phyloP scores from a whole-genome alignment of 371 early-diverging fungal species.

The Actinomortierella ambigua region DNA sequence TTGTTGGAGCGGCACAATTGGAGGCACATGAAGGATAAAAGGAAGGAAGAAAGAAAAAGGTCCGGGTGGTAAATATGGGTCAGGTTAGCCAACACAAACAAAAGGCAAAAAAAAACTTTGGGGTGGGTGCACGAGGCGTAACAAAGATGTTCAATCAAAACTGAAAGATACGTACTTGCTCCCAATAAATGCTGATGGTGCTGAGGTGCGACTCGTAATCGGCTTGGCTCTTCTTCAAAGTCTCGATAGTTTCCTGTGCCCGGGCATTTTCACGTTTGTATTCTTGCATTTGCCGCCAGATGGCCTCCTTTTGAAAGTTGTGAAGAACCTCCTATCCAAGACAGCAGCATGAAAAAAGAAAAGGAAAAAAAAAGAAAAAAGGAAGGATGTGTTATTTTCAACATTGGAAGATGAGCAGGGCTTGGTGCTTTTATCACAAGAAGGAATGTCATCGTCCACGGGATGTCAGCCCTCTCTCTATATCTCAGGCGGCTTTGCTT shows the following conservation, averaged over 20 bases:
- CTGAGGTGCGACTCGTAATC: conserved; percentile 44
- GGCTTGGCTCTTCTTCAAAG: conserved; percentile 51
- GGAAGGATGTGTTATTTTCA: not conserved
- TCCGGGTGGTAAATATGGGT: no score
- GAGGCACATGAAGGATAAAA: no score
- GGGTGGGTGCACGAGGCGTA: no score
- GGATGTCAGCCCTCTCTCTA: not conserved
- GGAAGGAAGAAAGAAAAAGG: no score
- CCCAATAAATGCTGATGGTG: conserved; percentile 47
- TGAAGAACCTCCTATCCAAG: conserved; percentile 23
- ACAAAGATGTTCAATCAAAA: no score
- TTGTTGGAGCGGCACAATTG: no score
- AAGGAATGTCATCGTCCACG: not conserved
- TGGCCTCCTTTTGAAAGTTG: conserved; percentile 81
- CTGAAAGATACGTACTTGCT: conserved; percentile 27
- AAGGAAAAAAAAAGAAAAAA: not conserved
- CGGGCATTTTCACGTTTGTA: conserved; percentile 69
- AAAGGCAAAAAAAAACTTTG: no score
- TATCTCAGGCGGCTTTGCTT: no score
- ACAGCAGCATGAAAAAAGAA: not conserved
- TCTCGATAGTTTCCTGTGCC: conserved; percentile 45
- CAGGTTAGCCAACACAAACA: no score
- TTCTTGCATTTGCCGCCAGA: conserved; percentile 82
- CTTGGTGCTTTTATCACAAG: not conserved
- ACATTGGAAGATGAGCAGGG: not conserved